Evolutionary conservation across 2,329 filamentous ascomycete genomes (phyloP).

Genomic region (Diaporthe vaccinii): DNA sequence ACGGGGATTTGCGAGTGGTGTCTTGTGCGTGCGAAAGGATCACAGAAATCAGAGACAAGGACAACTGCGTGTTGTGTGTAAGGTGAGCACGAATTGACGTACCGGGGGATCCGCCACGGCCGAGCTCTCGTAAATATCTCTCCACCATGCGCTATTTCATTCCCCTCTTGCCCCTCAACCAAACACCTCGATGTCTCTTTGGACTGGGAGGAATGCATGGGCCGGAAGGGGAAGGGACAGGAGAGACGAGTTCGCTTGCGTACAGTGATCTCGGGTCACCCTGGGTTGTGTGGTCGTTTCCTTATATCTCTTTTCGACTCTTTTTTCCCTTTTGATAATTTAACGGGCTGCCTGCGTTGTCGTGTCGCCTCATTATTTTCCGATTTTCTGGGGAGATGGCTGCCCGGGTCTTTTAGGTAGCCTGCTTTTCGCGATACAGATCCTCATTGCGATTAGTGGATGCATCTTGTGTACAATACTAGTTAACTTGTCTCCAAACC

Average conservation of each 20-base stretch:
- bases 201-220: conserved; percentile 24
- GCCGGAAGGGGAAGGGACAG: neutral
- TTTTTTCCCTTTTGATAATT: conserved; percentile 40
- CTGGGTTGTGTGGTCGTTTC: conserved; percentile 37
- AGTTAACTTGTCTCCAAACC: conserved; percentile 39
- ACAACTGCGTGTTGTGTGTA: conserved; percentile 39
- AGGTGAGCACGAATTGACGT: conserved; percentile 38
- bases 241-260: conserved; percentile 35
- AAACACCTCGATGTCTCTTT: conserved; percentile 11
- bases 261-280: conserved; percentile 37
- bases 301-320: conserved; percentile 41
- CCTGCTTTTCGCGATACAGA: conserved; percentile 37
- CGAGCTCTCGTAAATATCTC: conserved; percentile 39
- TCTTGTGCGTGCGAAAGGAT: conserved; percentile 37
- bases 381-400: conserved; percentile 25
- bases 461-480: conserved; percentile 42
- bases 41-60: conserved; percentile 41
- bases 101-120: conserved; percentile 36
- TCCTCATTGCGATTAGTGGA: conserved; percentile 37
- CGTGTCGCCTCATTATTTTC: conserved; percentile 38
- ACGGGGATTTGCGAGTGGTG: conserved; percentile 34
- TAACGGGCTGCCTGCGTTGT: conserved; percentile 41
- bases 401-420: conserved; percentile 35
- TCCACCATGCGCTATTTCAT: conserved; percentile 33
- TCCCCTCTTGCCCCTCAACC: neutral